phyloP scores from a whole-genome alignment of 441 rosid species.

The Bocquillonia castaneifolia region DNA sequence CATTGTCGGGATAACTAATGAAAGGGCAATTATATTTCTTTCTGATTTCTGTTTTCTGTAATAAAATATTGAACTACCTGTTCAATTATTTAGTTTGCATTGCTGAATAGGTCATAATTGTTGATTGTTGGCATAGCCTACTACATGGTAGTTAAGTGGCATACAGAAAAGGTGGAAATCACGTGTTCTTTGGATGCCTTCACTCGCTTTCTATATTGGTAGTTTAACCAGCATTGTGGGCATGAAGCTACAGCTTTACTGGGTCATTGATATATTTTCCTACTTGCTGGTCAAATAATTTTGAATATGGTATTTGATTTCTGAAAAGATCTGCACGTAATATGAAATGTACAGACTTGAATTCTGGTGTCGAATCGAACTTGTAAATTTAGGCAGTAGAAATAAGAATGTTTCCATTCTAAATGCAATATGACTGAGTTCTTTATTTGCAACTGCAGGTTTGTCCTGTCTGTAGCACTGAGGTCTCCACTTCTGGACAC shows the following conservation, averaged over 20 bases:
- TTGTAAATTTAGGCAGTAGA: not conserved
- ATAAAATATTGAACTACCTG: not conserved
- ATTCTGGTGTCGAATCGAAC: not conserved
- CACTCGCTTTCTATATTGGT: not conserved
- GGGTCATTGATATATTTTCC: no score
- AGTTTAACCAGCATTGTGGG: no score
- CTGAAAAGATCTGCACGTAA: not conserved
- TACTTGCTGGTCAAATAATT: no score
- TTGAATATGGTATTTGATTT: no score
- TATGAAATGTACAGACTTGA: not conserved
- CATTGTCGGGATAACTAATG: not conserved
- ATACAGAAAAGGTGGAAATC: not conserved
- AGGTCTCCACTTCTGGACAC: constrained; percentile 64
- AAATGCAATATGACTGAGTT: not conserved
- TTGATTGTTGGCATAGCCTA: not conserved
- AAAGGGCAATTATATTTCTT: not conserved
- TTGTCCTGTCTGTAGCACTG: constrained; percentile 77
- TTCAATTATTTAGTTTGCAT: not conserved
- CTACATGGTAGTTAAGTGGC: not conserved
- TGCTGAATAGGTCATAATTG: not conserved
- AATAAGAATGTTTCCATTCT: not conserved
- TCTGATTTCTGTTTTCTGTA: no score
- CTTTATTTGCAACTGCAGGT: constrained; percentile 42
- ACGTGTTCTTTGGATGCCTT: not conserved
- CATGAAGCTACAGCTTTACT: no score